phyloP scores from a whole-genome alignment of 352 stramenopile genomes.

The Salisapilia sapeloensis region DNA sequence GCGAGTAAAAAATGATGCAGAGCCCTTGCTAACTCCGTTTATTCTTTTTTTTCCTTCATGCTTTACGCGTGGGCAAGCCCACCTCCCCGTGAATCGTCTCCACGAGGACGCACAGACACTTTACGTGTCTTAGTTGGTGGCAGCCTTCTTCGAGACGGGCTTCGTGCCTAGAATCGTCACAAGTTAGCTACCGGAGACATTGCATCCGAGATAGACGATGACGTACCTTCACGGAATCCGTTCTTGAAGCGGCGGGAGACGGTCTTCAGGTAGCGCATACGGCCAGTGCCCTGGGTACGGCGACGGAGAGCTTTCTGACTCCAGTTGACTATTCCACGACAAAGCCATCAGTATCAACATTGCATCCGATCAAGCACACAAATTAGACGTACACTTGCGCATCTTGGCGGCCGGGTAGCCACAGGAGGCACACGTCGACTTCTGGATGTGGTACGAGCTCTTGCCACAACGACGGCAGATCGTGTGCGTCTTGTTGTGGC shows the following conservation, averaged over 20 bases:
- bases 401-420: slow-evolving; percentile 97
- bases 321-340: slow-evolving; percentile 82
- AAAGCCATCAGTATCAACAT: slow-evolving; percentile 2
- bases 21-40: no score
- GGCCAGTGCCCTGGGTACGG: slow-evolving; percentile 85
- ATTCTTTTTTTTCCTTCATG: no score
- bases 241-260: slow-evolving; percentile 99
- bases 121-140: slow-evolving; percentile 77
- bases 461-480: slow-evolving; percentile 97
- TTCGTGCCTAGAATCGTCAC: slow-evolving; percentile 14
- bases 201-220: neutral
- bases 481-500: slow-evolving; percentile 99
- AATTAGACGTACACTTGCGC: slow-evolving; percentile 79
- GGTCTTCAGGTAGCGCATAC: slow-evolving; percentile 96
- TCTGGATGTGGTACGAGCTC: slow-evolving; percentile 99
- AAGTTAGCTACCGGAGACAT: neutral
- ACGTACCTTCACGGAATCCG: slow-evolving; percentile 94
- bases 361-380: neutral
- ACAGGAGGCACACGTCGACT: slow-evolving; percentile 97
- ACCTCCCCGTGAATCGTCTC: no score
- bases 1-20: no score
- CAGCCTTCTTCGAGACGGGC: slow-evolving; percentile 79
- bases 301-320: slow-evolving; percentile 95
- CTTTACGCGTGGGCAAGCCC: no score
- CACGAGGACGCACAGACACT: no score